These are phyloP conservation scores for Daphne laureola DNA, from an alignment of 441 rosid genomes.

Conservation along the genomic window DNA sequence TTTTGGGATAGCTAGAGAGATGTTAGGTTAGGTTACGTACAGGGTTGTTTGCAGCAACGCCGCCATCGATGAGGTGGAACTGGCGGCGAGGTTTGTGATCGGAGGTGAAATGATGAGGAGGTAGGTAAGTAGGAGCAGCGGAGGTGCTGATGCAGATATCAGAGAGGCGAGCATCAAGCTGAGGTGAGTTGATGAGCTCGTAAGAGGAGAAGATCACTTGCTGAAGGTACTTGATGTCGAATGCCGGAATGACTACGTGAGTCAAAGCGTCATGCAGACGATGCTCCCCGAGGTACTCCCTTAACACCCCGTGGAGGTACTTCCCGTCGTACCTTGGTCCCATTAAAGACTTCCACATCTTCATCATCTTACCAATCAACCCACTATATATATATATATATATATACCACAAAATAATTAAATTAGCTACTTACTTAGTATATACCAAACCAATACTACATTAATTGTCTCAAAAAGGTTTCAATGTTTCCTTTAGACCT, in stretches of 20 bases:
- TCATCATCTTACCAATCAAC: not conserved
- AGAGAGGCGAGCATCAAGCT: slow-evolving; percentile 46
- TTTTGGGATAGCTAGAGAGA: no score
- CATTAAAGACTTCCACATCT: slow-evolving; percentile 10
- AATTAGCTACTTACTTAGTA: no score
- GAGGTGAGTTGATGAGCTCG: slow-evolving; percentile 24
- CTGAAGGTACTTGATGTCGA: slow-evolving; percentile 40
- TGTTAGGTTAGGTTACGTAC: slow-evolving; percentile 23
- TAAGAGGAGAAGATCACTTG: slow-evolving; percentile 37
- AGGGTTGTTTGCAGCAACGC: slow-evolving; percentile 65
- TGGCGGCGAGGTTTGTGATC: slow-evolving; percentile 31
- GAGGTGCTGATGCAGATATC: slow-evolving; percentile 67
- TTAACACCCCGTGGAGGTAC: slow-evolving; percentile 16
- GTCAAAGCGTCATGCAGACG: slow-evolving; percentile 30
- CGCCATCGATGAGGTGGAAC: slow-evolving; percentile 69
- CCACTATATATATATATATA: no score
- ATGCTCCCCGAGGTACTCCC: slow-evolving; percentile 25
- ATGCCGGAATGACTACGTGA: slow-evolving; percentile 40
- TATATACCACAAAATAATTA: no score
- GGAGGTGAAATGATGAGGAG: slow-evolving; percentile 45
- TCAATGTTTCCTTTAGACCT: no score
- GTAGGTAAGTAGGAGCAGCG: slow-evolving; percentile 81
- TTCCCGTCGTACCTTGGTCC: slow-evolving; percentile 33
- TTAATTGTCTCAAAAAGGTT: no score
- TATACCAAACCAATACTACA: no score